Conservation (phyloP, 2,329 filamentous ascomycete species). For the Leptographium wingfieldii region DNA sequence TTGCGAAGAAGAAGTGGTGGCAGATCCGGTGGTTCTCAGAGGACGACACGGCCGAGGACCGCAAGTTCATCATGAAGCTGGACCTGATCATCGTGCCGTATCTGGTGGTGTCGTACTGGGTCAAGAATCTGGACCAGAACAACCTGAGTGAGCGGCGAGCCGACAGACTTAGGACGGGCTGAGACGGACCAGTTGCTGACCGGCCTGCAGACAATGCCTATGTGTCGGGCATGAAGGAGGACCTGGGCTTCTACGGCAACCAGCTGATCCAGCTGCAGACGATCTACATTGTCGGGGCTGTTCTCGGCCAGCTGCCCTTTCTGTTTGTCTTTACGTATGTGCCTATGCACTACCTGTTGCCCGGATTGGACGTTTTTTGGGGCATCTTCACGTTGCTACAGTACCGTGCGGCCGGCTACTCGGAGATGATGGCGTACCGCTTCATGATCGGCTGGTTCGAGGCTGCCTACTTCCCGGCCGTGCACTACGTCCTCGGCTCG, state of each 20-base stretch:
- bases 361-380: conserved; percentile 19
- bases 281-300: conserved; percentile 24
- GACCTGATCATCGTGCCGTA: conserved; percentile 44
- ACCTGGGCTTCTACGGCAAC: conserved; percentile 29
- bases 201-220: conserved; percentile 27
- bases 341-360: conserved; percentile 15
- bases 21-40: conserved; percentile 34
- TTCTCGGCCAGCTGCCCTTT: conserved; percentile 20
- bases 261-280: conserved; percentile 38
- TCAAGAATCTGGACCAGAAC: conserved; percentile 35
- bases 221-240: conserved; percentile 31
- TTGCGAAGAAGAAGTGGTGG: conserved; percentile 17
- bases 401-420: conserved; percentile 31
- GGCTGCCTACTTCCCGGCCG: conserved; percentile 39
- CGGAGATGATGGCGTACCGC: conserved; percentile 31
- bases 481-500: conserved; percentile 31
- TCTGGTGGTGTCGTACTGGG: conserved; percentile 41
- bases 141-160: conserved; percentile 23
- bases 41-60: conserved; percentile 35
- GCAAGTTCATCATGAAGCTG: conserved; percentile 39
- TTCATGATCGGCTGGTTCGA: conserved; percentile 43
- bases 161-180: neutral
- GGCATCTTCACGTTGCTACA: conserved; percentile 24
- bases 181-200: neutral
- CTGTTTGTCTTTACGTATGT: conserved; percentile 25